Conservation (phyloP, 1,139 yeast genomes). For the Geotrichum restrictum region DNA sequence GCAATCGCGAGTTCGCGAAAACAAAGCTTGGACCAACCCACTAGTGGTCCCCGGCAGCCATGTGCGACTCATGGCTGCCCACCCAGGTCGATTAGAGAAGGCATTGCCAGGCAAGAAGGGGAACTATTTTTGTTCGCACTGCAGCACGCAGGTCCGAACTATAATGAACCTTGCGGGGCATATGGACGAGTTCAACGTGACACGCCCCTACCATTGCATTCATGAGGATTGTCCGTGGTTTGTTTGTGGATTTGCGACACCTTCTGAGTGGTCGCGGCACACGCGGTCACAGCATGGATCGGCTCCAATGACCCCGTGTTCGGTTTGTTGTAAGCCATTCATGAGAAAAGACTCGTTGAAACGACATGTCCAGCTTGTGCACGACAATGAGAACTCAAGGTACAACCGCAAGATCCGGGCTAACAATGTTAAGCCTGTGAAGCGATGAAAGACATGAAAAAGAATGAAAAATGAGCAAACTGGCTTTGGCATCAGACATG, state of each 20-base stretch:
- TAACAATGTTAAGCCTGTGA: constrained; percentile 1
- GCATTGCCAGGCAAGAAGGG: constrained; percentile 43
- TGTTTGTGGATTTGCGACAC: constrained; percentile 55
- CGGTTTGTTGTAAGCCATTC: constrained; percentile 51
- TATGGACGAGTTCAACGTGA: constrained; percentile 44
- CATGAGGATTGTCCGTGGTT: constrained; percentile 58
- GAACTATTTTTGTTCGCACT: constrained; percentile 51
- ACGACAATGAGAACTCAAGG: constrained; percentile 38
- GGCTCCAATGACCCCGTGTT: constrained; percentile 35
- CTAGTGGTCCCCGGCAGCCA: constrained; percentile 11
- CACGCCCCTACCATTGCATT: constrained; percentile 51
- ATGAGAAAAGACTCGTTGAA: constrained; percentile 53
- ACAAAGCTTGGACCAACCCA: constrained; percentile 18
- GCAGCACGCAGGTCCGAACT: constrained; percentile 43
- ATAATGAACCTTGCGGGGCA: constrained; percentile 47
- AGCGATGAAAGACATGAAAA: not conserved
- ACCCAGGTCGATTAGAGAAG: constrained; percentile 3
- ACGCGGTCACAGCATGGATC: constrained; percentile 51
- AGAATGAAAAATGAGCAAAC: not conserved
- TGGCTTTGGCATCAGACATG: not conserved
- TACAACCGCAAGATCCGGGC: constrained; percentile 14
- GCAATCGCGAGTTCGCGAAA: not conserved
- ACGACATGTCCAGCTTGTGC: constrained; percentile 54
- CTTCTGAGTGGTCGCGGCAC: constrained; percentile 60
- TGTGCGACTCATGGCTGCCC: constrained; percentile 7